Conservation (phyloP, 495 filamentous ascomycete genomes). For the Lophiostoma macrostomum region DNA sequence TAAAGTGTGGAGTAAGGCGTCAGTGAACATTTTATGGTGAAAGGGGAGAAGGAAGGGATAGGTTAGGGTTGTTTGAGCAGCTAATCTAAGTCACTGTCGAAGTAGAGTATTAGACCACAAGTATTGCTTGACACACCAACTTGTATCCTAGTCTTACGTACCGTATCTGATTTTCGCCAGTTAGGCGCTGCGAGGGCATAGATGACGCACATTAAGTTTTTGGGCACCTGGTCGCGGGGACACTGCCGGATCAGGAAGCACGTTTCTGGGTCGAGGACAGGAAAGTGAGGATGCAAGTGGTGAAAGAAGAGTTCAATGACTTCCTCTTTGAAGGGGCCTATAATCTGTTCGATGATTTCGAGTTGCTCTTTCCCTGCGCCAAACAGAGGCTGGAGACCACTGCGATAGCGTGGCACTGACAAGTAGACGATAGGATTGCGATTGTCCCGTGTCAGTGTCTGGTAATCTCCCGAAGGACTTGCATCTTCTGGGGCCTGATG, state of each 20-base stretch:
- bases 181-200: slow-evolving; percentile 44
- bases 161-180: slow-evolving; percentile 19
- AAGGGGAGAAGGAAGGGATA: too few relatives aligned
- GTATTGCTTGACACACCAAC: too few relatives aligned
- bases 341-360: slow-evolving; percentile 54
- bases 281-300: slow-evolving; percentile 53
- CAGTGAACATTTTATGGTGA: too few relatives aligned
- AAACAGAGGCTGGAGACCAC: slow-evolving; percentile 8
- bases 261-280: slow-evolving; percentile 51
- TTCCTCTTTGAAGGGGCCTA: slow-evolving; percentile 52
- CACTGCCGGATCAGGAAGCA: slow-evolving; percentile 47
- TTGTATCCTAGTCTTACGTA: too few relatives aligned
- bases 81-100: too few relatives aligned
- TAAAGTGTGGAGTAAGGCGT: too few relatives aligned
- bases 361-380: slow-evolving; percentile 47
- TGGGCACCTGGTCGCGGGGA: slow-evolving; percentile 47
- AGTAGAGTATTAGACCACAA: too few relatives aligned
- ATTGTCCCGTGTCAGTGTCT: slow-evolving; percentile 16
- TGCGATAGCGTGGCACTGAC: slow-evolving; percentile 17
- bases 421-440: slow-evolving; percentile 21
- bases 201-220: slow-evolving; percentile 52
- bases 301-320: slow-evolving; percentile 52
- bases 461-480: slow-evolving; percentile 9
- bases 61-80: too few relatives aligned
- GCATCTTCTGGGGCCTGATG: neutral